Percentiles rank a stretch among this genome's conserved stretches.
phyloP scores from a whole-genome alignment of 2,329 filamentous ascomycete genomes.

The Fusarium avenaceum region DNA sequence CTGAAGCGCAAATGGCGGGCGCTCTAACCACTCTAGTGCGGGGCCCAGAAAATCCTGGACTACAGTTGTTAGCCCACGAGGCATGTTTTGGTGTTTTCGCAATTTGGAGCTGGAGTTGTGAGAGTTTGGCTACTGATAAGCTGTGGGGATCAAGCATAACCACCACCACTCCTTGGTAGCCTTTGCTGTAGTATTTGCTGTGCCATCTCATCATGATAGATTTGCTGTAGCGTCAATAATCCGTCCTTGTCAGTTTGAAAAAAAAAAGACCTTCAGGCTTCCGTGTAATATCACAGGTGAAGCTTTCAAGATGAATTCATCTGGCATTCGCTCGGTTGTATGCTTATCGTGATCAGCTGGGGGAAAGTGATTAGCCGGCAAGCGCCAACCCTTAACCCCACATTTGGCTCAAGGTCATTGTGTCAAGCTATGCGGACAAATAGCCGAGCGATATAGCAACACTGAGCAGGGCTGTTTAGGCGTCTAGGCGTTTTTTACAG shows the following conservation, averaged over 20 bases:
- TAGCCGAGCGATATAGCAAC: constrained; percentile 35
- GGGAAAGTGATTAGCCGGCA: constrained; percentile 35
- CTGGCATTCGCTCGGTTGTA: constrained; percentile 27
- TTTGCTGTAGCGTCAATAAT: not conserved
- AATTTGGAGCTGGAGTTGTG: constrained; percentile 24
- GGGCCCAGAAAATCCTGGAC: constrained; percentile 17
- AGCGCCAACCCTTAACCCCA: constrained; percentile 34
- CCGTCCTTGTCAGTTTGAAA: not conserved
- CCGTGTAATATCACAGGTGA: constrained; percentile 15
- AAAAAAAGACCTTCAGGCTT: too few relatives aligned
- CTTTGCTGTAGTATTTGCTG: not conserved
- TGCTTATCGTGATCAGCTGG: constrained; percentile 46
- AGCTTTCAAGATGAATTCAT: constrained; percentile 17
- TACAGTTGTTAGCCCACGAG: constrained; percentile 8
- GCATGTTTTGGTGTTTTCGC: not conserved
- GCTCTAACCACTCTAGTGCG: constrained; percentile 31
- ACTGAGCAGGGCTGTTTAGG: constrained; percentile 7
- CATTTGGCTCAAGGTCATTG: constrained; percentile 31
- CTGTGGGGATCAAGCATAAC: constrained; percentile 6
- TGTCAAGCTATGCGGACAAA: constrained; percentile 23
- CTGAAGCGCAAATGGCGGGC: constrained; percentile 13
- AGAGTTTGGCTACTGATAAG: constrained; percentile 6
- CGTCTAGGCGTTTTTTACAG: constrained; percentile 18
- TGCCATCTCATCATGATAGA: not conserved
- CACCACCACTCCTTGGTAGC: not conserved